Evolutionary conservation across 169 alveolate species (phyloP).

Genomic region (Babesia ovata): DNA sequence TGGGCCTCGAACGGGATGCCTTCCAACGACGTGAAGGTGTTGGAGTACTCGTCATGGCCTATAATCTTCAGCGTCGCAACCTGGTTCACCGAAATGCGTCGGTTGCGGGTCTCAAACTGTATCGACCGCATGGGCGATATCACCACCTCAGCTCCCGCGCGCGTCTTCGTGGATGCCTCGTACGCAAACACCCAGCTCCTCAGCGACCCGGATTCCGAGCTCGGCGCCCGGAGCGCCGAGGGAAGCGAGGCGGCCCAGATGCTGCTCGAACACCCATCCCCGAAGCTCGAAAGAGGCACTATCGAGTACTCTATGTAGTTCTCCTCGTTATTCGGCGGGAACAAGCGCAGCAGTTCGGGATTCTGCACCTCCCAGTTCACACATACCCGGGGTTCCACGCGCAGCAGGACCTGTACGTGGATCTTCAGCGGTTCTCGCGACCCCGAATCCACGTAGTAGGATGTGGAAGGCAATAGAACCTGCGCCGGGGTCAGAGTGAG

Average conservation of each 20-base stretch:
- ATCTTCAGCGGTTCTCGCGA: constrained; percentile 28
- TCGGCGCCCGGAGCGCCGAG: background rate
- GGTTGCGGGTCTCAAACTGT: constrained; percentile 62
- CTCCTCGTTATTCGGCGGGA: constrained; percentile 29
- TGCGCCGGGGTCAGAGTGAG: constrained; percentile 56
- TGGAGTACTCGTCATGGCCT: constrained; percentile 53
- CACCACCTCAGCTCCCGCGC: constrained; percentile 64
- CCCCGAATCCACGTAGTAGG: constrained; percentile 18
- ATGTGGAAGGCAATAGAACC: constrained; percentile 57
- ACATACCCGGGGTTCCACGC: constrained; percentile 62
- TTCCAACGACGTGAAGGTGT: constrained; percentile 67
- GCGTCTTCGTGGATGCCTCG: constrained; percentile 40
- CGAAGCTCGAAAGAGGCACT: constrained; percentile 1
- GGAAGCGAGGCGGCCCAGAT: constrained; percentile 44
- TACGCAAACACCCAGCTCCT: constrained; percentile 63
- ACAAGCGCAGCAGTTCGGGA: constrained; percentile 30
- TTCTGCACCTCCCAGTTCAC: constrained; percentile 65
- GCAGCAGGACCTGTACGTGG: constrained; percentile 48
- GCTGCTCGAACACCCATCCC: constrained; percentile 34
- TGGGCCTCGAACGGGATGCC: constrained; percentile 63
- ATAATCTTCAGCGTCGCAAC: constrained; percentile 59
- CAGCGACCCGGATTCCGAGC: constrained; percentile 6
- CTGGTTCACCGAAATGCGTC: constrained; percentile 63
- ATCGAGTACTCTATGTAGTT: constrained; percentile 12
- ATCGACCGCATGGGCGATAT: constrained; percentile 53